These are phyloP conservation scores for Chaetoscypha palmicola DNA, from an alignment of 2,329 filamentous ascomycete species.

Conservation along the genomic window DNA sequence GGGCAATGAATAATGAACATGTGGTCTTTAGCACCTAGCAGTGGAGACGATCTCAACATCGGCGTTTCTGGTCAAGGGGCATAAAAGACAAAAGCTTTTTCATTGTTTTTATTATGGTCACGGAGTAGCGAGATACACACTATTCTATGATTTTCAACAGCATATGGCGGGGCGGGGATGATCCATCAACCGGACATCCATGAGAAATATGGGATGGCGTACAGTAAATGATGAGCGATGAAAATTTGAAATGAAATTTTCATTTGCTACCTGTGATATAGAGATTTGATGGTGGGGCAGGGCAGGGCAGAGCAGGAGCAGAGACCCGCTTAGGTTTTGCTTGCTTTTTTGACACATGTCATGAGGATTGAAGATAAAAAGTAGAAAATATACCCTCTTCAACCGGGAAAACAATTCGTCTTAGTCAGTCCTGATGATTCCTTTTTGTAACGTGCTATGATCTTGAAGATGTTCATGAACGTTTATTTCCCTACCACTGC, in stretches of 20 bases:
- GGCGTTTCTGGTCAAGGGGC: constrained; percentile 34
- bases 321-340: neutral
- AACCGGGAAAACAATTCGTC: constrained; percentile 7
- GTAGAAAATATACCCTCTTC: constrained; percentile 10
- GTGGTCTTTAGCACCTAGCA: constrained; percentile 19
- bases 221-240: constrained; percentile 5
- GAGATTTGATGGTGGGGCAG: neutral
- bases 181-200: constrained; percentile 33
- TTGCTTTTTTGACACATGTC: neutral
- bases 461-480: too few species aligned
- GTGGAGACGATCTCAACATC: constrained; percentile 43
- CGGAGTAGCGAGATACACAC: constrained; percentile 5
- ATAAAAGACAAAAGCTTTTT: constrained; percentile 27
- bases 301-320: neutral
- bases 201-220: constrained; percentile 16
- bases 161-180: constrained; percentile 25
- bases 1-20: constrained; percentile 16
- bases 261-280: constrained; percentile 2
- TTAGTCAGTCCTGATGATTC: too few species aligned
- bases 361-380: neutral
- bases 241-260: too few species aligned
- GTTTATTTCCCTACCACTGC: too few species aligned
- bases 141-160: constrained; percentile 29
- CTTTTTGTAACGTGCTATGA: too few species aligned
- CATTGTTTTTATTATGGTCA: constrained; percentile 10